Base-by-base conservation (phyloP, 2,329 filamentous ascomycete species). In the Torrubiella hemipterigena region DNA sequence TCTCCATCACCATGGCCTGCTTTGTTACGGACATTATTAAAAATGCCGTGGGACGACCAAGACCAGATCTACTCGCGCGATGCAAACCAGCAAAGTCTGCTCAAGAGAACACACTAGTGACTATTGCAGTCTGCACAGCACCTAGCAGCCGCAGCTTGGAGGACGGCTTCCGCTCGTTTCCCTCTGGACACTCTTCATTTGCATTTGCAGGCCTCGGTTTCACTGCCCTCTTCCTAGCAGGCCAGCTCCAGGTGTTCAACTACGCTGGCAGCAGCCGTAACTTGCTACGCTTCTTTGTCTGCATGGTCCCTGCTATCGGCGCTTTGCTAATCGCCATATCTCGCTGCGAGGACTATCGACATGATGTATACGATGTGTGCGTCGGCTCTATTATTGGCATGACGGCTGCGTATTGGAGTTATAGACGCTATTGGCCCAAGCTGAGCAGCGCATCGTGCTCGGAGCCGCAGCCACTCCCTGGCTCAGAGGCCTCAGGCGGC, bases 21-120 rank as follows among this genome's bases (percentile, higher is more conserved):
- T 81, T 95, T 52, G 63, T 96, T 26, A 96, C 91, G 27, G 87
- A 96, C 51, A 61, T 89, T 17, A 68, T 96, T 49, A 98, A 98
- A 58, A 94, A 93, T 50, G 71, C 81, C 8, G 81, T 89, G 17
- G 84, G 84, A 7, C 63, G 84, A 9, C 84, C 86, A 12, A 59
- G 71, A 6, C 71, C 71, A 0, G 71, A 76, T 41, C 50, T 76
- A 4, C 49, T 76, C 17, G 76, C 80, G n/a, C 77, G 91, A 22
- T 98, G 91, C 58, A 77, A 81, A 41, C 87, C 91, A 1, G 58
- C 46, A 1, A 19, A 48, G 0, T 61, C 54, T 20, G 71, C 70
- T 3, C 59, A 65, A 24, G 49, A 48, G 6, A 47, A 69, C 41
- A 52, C 55, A 4, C 63, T 81, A 3, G 75, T 81, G 22, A 73